Conservation (phyloP, 2,329 filamentous ascomycete species). For the Verticillium klebahnii region DNA sequence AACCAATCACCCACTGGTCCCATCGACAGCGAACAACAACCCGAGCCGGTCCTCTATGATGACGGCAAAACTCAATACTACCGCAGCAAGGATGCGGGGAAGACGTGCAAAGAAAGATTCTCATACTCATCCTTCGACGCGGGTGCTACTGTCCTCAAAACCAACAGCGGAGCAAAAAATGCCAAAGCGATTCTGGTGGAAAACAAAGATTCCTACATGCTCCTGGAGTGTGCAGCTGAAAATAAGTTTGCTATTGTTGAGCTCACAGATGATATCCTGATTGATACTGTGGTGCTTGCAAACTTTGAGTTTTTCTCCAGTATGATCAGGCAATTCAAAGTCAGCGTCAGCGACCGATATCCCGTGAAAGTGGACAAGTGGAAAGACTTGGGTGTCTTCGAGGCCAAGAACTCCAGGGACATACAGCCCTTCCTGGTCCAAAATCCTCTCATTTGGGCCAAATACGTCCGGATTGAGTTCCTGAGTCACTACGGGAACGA, state of each 20-base stretch:
- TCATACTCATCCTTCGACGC: slow-evolving; percentile 98
- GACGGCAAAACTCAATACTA: slow-evolving; percentile 49
- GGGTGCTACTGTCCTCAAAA: slow-evolving; percentile 88
- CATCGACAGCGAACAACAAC: slow-evolving; percentile 18
- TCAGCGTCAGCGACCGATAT: slow-evolving; percentile 92
- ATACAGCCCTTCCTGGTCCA: slow-evolving; percentile 94
- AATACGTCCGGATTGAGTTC: slow-evolving; percentile 89
- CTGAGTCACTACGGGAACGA: slow-evolving; percentile 92
- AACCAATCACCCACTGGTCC: slow-evolving; percentile 6
- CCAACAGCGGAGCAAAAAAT: slow-evolving; percentile 80
- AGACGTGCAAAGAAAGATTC: slow-evolving; percentile 95
- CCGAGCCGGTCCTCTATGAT: slow-evolving; percentile 40
- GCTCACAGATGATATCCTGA: slow-evolving; percentile 77
- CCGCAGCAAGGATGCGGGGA: slow-evolving; percentile 88
- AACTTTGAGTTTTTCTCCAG: slow-evolving; percentile 99
- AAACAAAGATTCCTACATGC: slow-evolving; percentile 98
- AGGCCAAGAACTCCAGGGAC: slow-evolving; percentile 87
- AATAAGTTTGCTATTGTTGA: slow-evolving; percentile 96
- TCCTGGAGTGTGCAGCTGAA: slow-evolving; percentile 78
- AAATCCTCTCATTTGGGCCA: slow-evolving; percentile 92
- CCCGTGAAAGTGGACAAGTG: slow-evolving; percentile 90
- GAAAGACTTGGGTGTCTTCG: slow-evolving; percentile 82
- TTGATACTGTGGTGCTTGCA: slow-evolving; percentile 94
- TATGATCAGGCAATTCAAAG: slow-evolving; percentile 84
- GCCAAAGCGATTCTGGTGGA: slow-evolving; percentile 85